A percentile compares a stretch with the other conserved stretches of the same genome.
Conservation (phyloP, 805 yeast genomes). For the Saccharomycopsis babjevae region DNA sequence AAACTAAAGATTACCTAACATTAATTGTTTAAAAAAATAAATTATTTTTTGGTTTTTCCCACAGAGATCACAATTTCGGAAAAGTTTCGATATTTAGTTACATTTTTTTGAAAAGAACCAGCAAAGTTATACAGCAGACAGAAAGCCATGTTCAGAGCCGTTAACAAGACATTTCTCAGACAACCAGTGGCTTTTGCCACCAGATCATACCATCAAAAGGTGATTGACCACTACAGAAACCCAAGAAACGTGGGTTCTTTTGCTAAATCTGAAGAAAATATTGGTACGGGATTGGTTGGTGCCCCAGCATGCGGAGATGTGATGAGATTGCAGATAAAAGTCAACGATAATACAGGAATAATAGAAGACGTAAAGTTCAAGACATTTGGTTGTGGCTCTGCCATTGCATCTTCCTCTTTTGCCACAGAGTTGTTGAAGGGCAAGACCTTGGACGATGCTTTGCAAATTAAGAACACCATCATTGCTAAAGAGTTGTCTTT, state of each 20-base stretch:
- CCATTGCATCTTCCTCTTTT: slow-evolving; percentile 91
- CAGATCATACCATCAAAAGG: slow-evolving; percentile 74
- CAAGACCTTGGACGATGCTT: slow-evolving; percentile 87
- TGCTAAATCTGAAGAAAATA: slow-evolving; percentile 63
- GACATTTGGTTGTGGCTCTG: slow-evolving; percentile 99
- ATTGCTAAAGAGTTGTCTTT: slow-evolving; percentile 90
- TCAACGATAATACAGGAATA: slow-evolving; percentile 79
- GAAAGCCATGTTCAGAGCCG: neutral
- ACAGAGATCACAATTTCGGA: neutral
- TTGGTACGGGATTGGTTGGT: slow-evolving; percentile 96
- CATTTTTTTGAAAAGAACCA: neutral
- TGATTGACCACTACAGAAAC: slow-evolving; percentile 90
- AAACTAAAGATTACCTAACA: neutral
- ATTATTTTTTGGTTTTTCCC: neutral
- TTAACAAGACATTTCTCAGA: neutral
- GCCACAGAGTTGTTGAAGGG: slow-evolving; percentile 95
- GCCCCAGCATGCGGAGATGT: slow-evolving; percentile 99
- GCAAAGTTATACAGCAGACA: too few species aligned
- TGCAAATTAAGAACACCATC: slow-evolving; percentile 81
- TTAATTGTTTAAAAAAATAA: neutral
- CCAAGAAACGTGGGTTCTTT: slow-evolving; percentile 95
- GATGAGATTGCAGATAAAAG: slow-evolving; percentile 93
- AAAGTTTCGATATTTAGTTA: too few species aligned
- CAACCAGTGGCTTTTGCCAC: neutral
- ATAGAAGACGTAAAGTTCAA: slow-evolving; percentile 94